Conservation (phyloP, 2,329 filamentous ascomycete species). For the Simplicillium sp. region DNA sequence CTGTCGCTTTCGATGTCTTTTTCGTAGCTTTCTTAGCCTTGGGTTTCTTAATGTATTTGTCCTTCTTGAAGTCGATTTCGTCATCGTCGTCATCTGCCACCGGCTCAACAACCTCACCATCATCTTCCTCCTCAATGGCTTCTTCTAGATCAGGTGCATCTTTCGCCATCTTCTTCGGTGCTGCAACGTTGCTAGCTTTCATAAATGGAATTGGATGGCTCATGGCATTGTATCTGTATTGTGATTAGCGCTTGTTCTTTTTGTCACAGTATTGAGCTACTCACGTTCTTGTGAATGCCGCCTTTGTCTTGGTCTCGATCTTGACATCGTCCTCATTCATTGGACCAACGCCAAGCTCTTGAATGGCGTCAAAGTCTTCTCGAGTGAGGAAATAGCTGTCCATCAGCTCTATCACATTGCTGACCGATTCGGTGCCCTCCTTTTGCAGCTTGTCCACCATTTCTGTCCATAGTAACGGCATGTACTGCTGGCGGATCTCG, state of each 20-base stretch:
- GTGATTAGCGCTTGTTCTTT: neutral
- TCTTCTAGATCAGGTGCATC: constrained; percentile 92
- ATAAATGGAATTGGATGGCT: constrained; percentile 91
- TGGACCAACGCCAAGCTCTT: constrained; percentile 81
- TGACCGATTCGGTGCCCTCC: constrained; percentile 74
- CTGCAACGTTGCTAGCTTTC: constrained; percentile 72
- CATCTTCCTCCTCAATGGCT: constrained; percentile 86
- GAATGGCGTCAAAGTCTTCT: constrained; percentile 88
- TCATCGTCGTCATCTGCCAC: constrained; percentile 58
- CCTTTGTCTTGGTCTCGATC: constrained; percentile 78
- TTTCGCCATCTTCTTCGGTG: constrained; percentile 59
- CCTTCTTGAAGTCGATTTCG: constrained; percentile 77
- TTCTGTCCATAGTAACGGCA: constrained; percentile 79
- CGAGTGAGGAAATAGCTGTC: constrained; percentile 92
- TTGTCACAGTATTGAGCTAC: constrained; percentile 22
- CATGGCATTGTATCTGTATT: constrained; percentile 67
- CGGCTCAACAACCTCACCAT: constrained; percentile 49
- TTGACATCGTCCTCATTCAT: constrained; percentile 68
- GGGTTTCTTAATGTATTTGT: constrained; percentile 91
- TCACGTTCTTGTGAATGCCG: constrained; percentile 80
- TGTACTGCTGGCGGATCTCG: constrained; percentile 88
- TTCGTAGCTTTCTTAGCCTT: constrained; percentile 55
- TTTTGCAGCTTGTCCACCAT: constrained; percentile 64
- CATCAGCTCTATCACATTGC: constrained; percentile 86
- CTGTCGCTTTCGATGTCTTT: constrained; percentile 32